Conservation (phyloP, 306 rosid species). For the Ormosia emarginata region DNA sequence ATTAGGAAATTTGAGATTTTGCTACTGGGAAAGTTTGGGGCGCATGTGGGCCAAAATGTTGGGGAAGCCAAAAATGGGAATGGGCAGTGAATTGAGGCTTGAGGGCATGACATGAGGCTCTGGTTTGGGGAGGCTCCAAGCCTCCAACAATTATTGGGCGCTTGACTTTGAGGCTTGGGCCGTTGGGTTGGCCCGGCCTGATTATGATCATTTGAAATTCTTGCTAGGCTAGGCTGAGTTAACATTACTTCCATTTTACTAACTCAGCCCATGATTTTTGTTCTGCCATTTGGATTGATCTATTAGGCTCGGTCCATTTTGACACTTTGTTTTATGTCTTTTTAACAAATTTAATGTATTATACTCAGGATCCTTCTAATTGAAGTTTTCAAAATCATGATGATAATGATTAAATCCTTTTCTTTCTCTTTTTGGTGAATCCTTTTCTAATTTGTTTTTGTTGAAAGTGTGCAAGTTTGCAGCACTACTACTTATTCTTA, state of each 20-base stretch:
- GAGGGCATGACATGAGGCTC: not conserved
- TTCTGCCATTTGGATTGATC: not conserved
- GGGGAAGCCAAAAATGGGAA: not conserved
- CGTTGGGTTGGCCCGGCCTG: not conserved
- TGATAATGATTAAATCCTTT: not conserved
- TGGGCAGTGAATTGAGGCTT: not conserved
- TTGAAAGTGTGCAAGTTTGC: not conserved
- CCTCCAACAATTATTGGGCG: not conserved
- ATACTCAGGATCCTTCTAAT: not conserved
- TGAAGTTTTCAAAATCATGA: not conserved
- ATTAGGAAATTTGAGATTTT: not conserved
- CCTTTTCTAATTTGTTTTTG: not conserved
- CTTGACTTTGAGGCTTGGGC: not conserved
- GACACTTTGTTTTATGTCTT: not conserved
- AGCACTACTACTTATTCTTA: not conserved
- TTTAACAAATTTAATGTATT: not conserved
- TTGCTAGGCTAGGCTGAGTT: not conserved
- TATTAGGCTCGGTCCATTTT: not conserved
- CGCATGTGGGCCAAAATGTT: not conserved
- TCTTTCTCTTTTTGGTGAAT: not conserved
- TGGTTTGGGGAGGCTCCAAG: not conserved
- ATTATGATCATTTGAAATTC: not conserved
- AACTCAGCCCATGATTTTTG: not conserved
- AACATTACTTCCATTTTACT: not conserved
- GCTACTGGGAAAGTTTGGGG: not conserved